A percentile compares a stretch with the other conserved stretches of the same genome.
phyloP scores from a whole-genome alignment of 2,329 filamentous ascomycete species.

The Verticillium dahliae region DNA sequence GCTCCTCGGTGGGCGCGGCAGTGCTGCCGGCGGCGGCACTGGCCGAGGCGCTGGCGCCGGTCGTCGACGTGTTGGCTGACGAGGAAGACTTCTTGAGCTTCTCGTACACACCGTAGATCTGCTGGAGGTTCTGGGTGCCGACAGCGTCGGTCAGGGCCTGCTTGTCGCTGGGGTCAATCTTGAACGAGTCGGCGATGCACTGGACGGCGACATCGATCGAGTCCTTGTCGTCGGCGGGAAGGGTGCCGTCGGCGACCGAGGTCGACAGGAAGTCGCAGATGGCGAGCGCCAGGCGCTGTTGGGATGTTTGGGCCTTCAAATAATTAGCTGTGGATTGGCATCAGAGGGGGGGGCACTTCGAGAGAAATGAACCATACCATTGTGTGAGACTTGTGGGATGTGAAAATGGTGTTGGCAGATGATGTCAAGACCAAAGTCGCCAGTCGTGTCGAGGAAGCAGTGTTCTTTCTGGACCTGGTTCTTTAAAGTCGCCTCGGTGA shows the following conservation, averaged over 20 bases:
- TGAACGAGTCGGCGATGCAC: slow-evolving; percentile 93
- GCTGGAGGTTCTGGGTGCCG: slow-evolving; percentile 78
- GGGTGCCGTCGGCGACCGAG: slow-evolving; percentile 80
- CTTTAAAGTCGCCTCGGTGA: slow-evolving; percentile 1
- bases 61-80: slow-evolving; percentile 30
- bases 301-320: slow-evolving; percentile 39
- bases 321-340: slow-evolving; percentile 22
- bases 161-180: slow-evolving; percentile 78
- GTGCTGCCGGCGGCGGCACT: slow-evolving; percentile 16
- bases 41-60: slow-evolving; percentile 28
- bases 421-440: not conserved
- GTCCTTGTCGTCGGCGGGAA: slow-evolving; percentile 82
- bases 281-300: slow-evolving; percentile 89
- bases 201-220: slow-evolving; percentile 90
- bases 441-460: not conserved
- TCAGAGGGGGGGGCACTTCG: not conserved
- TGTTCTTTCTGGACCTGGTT: slow-evolving; percentile 14
- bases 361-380: slow-evolving; percentile 3
- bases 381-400: not conserved
- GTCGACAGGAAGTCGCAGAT: slow-evolving; percentile 91
- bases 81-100: slow-evolving; percentile 65
- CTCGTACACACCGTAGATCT: slow-evolving; percentile 95
- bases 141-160: slow-evolving; percentile 68
- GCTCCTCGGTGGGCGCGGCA: slow-evolving; percentile 39
- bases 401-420: not conserved